Conservation (phyloP, 345 rosid genomes). For the Eucalyptus lansdowneana region DNA sequence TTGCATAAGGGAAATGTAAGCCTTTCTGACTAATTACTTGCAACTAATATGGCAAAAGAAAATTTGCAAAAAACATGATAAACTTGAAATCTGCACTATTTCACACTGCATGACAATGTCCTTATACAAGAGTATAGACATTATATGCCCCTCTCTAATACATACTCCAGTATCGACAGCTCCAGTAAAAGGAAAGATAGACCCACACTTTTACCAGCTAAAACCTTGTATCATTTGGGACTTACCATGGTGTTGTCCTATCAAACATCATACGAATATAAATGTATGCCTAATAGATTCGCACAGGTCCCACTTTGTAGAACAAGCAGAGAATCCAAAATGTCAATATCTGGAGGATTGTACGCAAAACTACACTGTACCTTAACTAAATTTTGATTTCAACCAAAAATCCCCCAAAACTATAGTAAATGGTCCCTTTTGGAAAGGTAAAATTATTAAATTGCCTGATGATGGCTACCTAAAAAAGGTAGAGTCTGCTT, state of each 20-base stretch:
- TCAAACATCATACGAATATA: neutral
- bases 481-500: slow-evolving; percentile 89
- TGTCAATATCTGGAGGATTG: neutral
- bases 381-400: neutral
- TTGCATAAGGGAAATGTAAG: neutral
- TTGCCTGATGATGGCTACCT: slow-evolving; percentile 17
- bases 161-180: neutral
- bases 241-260: neutral
- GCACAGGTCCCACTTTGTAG: neutral
- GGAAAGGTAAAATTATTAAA: neutral
- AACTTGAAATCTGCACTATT: neutral
- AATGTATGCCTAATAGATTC: neutral
- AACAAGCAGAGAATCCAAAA: neutral
- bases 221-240: neutral
- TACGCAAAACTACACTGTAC: neutral
- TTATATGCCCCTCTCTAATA: neutral
- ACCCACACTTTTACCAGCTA: neutral
- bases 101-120: neutral
- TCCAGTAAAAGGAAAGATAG: neutral
- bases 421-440: neutral
- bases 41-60: neutral
- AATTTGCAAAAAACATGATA: neutral
- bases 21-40: neutral
- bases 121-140: neutral
- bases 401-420: neutral